Percentiles rank a stretch among this genome's conserved stretches.
Evolutionary conservation across 306 rosid species (phyloP).

Genomic region (Fragaria ananassa): DNA sequence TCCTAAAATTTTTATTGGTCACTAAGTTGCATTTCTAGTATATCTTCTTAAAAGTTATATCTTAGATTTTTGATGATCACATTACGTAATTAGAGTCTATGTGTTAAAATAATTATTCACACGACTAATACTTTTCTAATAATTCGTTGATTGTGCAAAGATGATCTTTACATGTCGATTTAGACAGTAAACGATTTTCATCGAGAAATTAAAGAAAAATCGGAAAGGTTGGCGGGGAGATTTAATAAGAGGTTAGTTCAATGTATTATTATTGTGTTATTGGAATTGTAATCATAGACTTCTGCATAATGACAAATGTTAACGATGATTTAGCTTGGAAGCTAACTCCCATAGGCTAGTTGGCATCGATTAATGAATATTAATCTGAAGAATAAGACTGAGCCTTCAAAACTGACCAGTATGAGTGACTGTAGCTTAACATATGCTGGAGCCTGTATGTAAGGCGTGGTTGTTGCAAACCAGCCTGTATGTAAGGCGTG

Average conservation of each 20-base stretch:
- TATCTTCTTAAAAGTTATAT: neutral
- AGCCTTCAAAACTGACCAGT: slow-evolving; percentile 7
- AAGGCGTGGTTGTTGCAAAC: neutral
- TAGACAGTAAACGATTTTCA: neutral
- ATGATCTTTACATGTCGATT: neutral
- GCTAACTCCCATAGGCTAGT: neutral
- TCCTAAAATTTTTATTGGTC: neutral
- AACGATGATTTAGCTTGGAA: neutral
- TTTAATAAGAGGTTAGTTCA: neutral
- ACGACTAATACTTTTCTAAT: neutral
- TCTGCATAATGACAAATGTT: neutral
- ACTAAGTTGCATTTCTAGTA: neutral
- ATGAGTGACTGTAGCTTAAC: neutral
- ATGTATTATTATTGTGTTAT: neutral
- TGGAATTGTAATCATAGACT: neutral
- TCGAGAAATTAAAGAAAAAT: neutral
- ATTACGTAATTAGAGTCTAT: neutral
- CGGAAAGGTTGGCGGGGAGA: neutral
- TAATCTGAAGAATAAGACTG: neutral
- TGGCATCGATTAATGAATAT: neutral
- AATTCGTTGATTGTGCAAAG: neutral
- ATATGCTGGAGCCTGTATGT: neutral
- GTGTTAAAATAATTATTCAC: neutral
- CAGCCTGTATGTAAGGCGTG: neutral
- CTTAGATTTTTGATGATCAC: neutral